These are phyloP conservation scores for Boletus coccyginus DNA, from an alignment of 768 basidiomycete species.

Conservation along the genomic window DNA sequence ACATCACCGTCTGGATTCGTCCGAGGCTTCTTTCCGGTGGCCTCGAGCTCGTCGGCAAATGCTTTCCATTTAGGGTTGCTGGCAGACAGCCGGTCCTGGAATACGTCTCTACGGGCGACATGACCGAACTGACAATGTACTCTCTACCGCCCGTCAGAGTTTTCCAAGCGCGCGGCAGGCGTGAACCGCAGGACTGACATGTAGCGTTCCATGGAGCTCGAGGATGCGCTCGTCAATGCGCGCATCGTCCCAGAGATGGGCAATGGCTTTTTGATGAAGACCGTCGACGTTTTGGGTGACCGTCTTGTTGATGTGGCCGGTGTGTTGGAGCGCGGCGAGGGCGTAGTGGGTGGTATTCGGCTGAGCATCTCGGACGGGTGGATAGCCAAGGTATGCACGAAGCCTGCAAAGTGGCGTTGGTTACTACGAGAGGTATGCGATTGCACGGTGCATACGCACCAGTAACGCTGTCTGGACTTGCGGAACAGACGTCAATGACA, in stretches of 20 bases:
- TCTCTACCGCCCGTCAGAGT: constrained; percentile 35
- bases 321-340: constrained; percentile 76
- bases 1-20: constrained; percentile 97
- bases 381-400: constrained; percentile 81
- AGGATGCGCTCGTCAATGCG: constrained; percentile 48
- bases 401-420: constrained; percentile 38
- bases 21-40: constrained; percentile 54
- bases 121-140: constrained; percentile 82
- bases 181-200: constrained; percentile 44
- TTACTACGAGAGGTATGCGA: background rate
- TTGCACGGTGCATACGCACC: constrained; percentile 37
- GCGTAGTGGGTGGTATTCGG: constrained; percentile 91
- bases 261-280: constrained; percentile 79
- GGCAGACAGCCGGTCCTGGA: constrained; percentile 69
- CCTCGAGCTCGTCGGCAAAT: constrained; percentile 62
- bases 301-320: constrained; percentile 54
- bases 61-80: constrained; percentile 80
- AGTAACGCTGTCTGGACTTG: constrained; percentile 74
- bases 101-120: constrained; percentile 57
- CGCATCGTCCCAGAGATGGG: constrained; percentile 40
- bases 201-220: constrained; percentile 87
- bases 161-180: background rate
- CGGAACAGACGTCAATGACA: constrained; percentile 5
- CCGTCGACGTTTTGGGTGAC: constrained; percentile 97
- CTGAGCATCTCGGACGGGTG: constrained; percentile 73